Evolutionary conservation across 176 grass and related monocot genomes (phyloP), one percentile per base, ranked within the genome.

Genomic region (Elaeis guineensis): DNA sequence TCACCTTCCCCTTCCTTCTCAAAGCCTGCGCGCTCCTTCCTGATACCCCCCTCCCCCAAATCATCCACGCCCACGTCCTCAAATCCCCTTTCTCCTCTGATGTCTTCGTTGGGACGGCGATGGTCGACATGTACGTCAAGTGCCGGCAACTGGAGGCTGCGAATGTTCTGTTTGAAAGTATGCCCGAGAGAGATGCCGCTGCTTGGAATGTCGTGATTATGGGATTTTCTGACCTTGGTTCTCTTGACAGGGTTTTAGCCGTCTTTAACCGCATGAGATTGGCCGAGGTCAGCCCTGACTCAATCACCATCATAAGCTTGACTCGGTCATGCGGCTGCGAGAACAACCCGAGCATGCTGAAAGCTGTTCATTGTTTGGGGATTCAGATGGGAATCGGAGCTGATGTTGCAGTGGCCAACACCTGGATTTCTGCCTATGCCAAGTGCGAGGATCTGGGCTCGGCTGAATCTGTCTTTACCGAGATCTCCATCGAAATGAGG

Each of bases 1-100:
- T 71, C 48, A 71, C 69, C 56, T 26, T 71, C 49, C 58, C 69
- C 48, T 58, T 71, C 17, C 44, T 71, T 14, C 44, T 71, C 5
- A 71, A 71, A 26, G 21, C 69, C 21, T 71, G 57, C 28, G 49
- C 57, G 17, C 21, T 15, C 3, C 57, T 71, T 16, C 16, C 58
- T 0, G 58, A 5, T 14, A 44, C 35, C 35, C 35, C 35, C 9
- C 12, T 14, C 35, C 11, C 35, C 35, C 35, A 44, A 19, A n/a
- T 61, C 58, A n/a, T 29, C 25, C 58, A 61, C 6, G 25, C 28
- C 58, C 58, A 61, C 8, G 58, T 61, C 58, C 25, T 32, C 28
- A 61, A 61, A 39, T 61, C 58, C 58, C 58, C 58, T 4, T 35
- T 35, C n/a, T 39, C 14, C 25, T 6, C 24, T 17, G 58, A 61